Percentiles rank a stretch among this genome's conserved stretches.
phyloP scores from a whole-genome alignment of 108 stramenopile genomes.

The Conticribra weissflogii region DNA sequence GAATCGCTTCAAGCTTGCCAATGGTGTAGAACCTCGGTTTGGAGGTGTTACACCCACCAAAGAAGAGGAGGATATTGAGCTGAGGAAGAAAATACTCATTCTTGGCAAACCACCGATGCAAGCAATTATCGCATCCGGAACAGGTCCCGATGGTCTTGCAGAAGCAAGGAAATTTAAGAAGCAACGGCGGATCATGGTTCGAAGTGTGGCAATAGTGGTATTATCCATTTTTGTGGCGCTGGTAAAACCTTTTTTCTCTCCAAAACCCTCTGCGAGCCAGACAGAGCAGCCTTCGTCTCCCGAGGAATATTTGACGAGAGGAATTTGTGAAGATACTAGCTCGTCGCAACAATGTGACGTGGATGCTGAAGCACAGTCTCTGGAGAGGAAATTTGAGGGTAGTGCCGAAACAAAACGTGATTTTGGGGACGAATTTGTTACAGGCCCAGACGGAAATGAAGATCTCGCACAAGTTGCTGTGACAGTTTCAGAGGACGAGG shows the following conservation, averaged over 20 bases:
- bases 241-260: slow-evolving; percentile 20
- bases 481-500: background rate
- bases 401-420: background rate
- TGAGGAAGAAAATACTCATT: background rate
- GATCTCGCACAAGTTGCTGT: background rate
- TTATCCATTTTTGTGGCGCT: slow-evolving; percentile 41
- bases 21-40: background rate
- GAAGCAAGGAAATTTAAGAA: slow-evolving; percentile 41
- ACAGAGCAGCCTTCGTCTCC: background rate
- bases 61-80: too few relatives aligned
- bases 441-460: background rate
- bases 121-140: slow-evolving; percentile 67
- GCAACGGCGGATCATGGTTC: slow-evolving; percentile 39
- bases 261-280: background rate
- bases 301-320: slow-evolving; percentile 1
- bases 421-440: background rate
- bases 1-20: slow-evolving; percentile 49
- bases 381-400: too few relatives aligned
- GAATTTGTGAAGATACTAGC: background rate
- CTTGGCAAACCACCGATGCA: slow-evolving; percentile 14
- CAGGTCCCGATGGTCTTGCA: slow-evolving; percentile 56
- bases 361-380: too few relatives aligned
- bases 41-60: background rate
- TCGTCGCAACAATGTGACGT: background rate
- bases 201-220: slow-evolving; percentile 37